Conservation (phyloP, 2,329 filamentous ascomycete genomes). For the Fusarium dimerum region DNA sequence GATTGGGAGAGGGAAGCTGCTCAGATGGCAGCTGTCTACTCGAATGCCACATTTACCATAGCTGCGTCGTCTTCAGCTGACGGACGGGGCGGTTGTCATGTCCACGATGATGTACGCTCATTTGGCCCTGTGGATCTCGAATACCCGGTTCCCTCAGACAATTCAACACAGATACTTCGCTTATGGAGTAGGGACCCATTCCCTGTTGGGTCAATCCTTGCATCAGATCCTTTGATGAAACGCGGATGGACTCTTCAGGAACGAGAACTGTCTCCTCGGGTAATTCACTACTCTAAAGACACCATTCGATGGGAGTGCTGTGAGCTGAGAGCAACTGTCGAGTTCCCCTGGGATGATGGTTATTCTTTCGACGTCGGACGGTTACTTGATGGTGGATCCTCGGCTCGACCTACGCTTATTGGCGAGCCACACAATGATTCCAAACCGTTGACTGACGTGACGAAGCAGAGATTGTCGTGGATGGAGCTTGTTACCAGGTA, state of each 20-base stretch:
- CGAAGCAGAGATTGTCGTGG: constrained; percentile 2
- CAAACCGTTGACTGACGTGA: not conserved
- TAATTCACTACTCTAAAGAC: constrained; percentile 4
- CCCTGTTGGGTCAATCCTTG: not conserved
- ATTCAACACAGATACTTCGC: not conserved
- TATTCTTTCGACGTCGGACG: not conserved
- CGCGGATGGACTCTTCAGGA: constrained; percentile 9
- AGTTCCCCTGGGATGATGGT: constrained; percentile 4
- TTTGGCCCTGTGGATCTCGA: not conserved
- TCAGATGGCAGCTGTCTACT: constrained; percentile 7
- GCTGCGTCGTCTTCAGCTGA: constrained; percentile 1
- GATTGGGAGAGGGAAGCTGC: constrained; percentile 10
- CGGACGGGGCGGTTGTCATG: constrained; percentile 1
- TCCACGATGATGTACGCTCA: not conserved
- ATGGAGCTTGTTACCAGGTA: constrained; percentile 3
- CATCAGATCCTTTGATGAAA: constrained; percentile 1
- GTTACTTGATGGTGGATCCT: not conserved
- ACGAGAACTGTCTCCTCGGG: constrained; percentile 1
- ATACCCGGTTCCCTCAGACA: not conserved
- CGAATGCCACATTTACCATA: constrained; percentile 1
- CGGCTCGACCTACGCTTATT: not conserved
- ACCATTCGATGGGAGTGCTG: constrained; percentile 10
- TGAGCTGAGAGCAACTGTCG: not conserved
- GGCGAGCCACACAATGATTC: not conserved
- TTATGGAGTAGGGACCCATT: constrained; percentile 4